These are phyloP conservation scores for Zygoascus flipseniorum DNA, from an alignment of 805 yeast genomes.

Conservation along the genomic window DNA sequence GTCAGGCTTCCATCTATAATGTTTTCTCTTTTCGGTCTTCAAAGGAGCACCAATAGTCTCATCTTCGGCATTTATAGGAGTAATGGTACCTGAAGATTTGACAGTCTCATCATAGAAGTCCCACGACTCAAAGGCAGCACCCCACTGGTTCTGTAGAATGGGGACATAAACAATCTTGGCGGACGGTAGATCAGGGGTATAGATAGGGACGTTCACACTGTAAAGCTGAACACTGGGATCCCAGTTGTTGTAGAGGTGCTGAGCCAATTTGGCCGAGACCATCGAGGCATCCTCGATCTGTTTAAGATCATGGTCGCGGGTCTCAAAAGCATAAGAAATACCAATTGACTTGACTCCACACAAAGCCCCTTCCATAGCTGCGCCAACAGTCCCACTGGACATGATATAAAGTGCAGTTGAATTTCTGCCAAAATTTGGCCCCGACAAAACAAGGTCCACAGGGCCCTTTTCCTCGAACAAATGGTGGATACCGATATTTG, in stretches of 20 bases:
- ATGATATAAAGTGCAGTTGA: constrained; percentile 81
- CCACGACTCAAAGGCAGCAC: constrained; percentile 42
- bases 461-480: constrained; percentile 44
- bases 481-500: constrained; percentile 82
- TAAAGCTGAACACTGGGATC: constrained; percentile 54
- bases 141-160: constrained; percentile 77
- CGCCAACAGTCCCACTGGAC: constrained; percentile 94
- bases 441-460: constrained; percentile 82
- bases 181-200: constrained; percentile 39
- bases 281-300: constrained; percentile 57
- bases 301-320: constrained; percentile 39
- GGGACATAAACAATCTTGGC: constrained; percentile 69
- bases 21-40: constrained; percentile 31
- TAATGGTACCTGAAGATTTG: neutral
- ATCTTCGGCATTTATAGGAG: constrained; percentile 34
- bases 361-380: constrained; percentile 88
- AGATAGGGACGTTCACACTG: constrained; percentile 76
- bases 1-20: constrained; percentile 79
- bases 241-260: constrained; percentile 55
- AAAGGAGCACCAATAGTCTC: constrained; percentile 16
- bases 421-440: constrained; percentile 94
- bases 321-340: constrained; percentile 71
- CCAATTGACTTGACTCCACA: constrained; percentile 61
- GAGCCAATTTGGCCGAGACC: constrained; percentile 55
- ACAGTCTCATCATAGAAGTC: constrained; percentile 13